Evolutionary conservation across 805 yeast species (phyloP).

Genomic region (Teunomyces kruisii): DNA sequence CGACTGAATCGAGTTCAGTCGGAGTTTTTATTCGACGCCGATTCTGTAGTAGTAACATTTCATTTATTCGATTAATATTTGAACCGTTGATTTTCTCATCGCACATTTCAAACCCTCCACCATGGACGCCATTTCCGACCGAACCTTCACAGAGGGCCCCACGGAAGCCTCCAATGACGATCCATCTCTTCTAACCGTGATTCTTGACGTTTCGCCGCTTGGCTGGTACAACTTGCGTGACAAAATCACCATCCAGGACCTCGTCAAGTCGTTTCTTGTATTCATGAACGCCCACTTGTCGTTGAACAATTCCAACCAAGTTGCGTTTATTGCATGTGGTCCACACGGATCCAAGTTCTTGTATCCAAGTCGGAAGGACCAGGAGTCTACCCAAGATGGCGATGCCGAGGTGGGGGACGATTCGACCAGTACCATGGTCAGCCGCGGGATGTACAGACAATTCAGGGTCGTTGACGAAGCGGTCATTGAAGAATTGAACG

Average conservation of each 20-base stretch:
- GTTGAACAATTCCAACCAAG: conserved; percentile 77
- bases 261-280: conserved; percentile 66
- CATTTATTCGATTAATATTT: too few relatives aligned
- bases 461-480: conserved; percentile 77
- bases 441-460: conserved; percentile 77
- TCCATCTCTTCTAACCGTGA: conserved; percentile 77
- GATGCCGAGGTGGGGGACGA: conserved; percentile 5
- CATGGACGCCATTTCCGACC: conserved; percentile 71
- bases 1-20: background rate
- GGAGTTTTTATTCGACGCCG: background rate
- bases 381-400: conserved; percentile 7
- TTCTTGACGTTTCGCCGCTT: conserved; percentile 74
- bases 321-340: conserved; percentile 77
- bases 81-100: conserved; percentile 1
- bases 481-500: conserved; percentile 58
- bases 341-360: conserved; percentile 66
- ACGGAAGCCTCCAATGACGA: conserved; percentile 34
- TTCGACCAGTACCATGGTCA: conserved; percentile 31
- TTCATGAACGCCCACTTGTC: conserved; percentile 87
- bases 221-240: conserved; percentile 58
- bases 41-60: too few relatives aligned
- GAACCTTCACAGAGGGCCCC: conserved; percentile 43
- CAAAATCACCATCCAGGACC: conserved; percentile 53
- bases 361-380: conserved; percentile 50
- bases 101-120: background rate